Evolutionary conservation across 257 asterid genomes (phyloP).

Genomic region (Solanum bulbocastanum): DNA sequence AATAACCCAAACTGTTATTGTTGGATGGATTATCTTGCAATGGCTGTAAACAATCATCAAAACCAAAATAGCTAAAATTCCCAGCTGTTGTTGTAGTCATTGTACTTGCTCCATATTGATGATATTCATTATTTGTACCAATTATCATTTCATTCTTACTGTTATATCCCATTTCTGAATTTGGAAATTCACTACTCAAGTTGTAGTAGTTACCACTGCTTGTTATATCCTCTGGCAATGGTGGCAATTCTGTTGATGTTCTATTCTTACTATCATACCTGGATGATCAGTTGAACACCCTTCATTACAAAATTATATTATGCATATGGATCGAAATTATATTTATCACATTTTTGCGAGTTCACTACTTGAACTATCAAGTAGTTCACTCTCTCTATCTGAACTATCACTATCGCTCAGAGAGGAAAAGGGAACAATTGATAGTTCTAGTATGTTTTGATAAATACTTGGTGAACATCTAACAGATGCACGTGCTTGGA

Average conservation of each 20-base stretch:
- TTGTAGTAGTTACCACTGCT: constrained; percentile 23
- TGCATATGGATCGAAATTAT: not conserved
- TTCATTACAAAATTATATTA: not conserved
- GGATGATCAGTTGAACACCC: not conserved
- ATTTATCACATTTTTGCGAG: not conserved
- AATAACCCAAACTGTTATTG: not conserved
- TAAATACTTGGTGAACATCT: not conserved
- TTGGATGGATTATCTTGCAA: not conserved
- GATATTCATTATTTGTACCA: not conserved
- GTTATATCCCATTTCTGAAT: constrained; percentile 67
- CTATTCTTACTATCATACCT: not conserved
- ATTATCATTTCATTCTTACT: not conserved
- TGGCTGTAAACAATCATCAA: not conserved
- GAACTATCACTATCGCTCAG: not conserved
- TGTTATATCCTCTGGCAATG: constrained; percentile 83
- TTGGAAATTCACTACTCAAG: not conserved
- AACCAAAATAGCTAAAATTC: not conserved
- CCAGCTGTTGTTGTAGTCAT: not conserved
- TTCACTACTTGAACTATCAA: not conserved
- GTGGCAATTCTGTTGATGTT: constrained; percentile 49
- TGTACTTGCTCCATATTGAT: not conserved
- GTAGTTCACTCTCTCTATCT: not conserved
- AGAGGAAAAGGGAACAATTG: not conserved
- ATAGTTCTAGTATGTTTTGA: not conserved
- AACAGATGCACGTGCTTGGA: not conserved